phyloP scores from a whole-genome alignment of 805 yeast genomes.

The Candida adriatica region DNA sequence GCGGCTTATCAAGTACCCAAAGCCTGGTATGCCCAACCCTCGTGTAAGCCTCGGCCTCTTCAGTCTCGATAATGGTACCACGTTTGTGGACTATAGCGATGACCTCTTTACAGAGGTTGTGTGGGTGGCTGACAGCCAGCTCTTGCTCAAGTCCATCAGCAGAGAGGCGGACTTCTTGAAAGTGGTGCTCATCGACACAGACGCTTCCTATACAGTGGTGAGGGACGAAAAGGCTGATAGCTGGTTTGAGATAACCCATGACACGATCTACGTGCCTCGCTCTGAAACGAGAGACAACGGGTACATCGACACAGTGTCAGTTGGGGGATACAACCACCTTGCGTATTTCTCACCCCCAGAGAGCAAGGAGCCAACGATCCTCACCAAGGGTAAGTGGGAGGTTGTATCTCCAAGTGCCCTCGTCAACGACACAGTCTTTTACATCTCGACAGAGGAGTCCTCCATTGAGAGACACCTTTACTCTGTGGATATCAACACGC shows the following conservation, averaged over 20 bases:
- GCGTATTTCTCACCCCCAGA: constrained; percentile 78
- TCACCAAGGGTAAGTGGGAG: constrained; percentile 85
- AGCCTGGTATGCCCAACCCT: constrained; percentile 77
- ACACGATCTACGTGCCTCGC: constrained; percentile 51
- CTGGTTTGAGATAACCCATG: constrained; percentile 76
- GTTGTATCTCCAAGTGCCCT: constrained; percentile 64
- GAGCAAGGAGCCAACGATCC: constrained; percentile 42
- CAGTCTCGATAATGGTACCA: constrained; percentile 25
- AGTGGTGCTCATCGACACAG: constrained; percentile 47
- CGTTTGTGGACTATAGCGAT: constrained; percentile 36
- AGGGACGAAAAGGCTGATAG: constrained; percentile 46
- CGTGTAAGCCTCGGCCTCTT: constrained; percentile 46
- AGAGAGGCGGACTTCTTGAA: constrained; percentile 63
- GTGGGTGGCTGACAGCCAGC: constrained; percentile 55
- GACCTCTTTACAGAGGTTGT: constrained; percentile 55
- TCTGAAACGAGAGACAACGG: constrained; percentile 49
- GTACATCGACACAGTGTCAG: constrained; percentile 72
- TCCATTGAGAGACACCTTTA: constrained; percentile 83
- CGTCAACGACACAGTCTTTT: constrained; percentile 44
- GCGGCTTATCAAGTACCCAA: constrained; percentile 67
- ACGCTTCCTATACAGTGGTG: constrained; percentile 30
- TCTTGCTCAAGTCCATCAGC: constrained; percentile 53
- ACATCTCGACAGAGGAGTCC: constrained; percentile 66
- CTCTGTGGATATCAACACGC: constrained; percentile 50
- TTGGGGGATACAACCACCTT: constrained; percentile 62